Base-by-base conservation (phyloP, 371 early-diverging fungal species). In the Mortierella sp. region DNA sequence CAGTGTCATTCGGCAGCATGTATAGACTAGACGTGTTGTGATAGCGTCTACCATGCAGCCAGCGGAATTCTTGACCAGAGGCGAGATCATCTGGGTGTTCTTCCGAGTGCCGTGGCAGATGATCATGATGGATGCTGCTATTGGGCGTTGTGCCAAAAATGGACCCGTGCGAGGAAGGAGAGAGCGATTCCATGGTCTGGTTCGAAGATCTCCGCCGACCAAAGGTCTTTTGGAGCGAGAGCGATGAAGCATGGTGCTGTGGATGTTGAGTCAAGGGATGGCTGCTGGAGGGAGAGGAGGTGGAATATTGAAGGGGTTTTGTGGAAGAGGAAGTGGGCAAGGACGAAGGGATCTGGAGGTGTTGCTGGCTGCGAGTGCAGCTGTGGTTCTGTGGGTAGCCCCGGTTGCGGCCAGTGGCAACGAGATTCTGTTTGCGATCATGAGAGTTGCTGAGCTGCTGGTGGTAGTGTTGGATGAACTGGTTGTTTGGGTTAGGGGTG, bases 1-100 rank as follows among this genome's bases (percentile, higher is more conserved):
- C 67, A 11, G 76, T 71, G 53, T 75, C 76, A 23, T 75, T 75
- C 6, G 76, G 76, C 7, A 75, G 47, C 68, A 70, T 75, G 48
- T 75, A 75, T 0, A 71, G 64, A 23, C 71, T 75, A 0, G 62
- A 15, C 2, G 76, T 60, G 61, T 75, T 75, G 48, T 75, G 76
- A 44, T 70, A 75, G 26, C 76, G 71, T 57, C 76, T 21, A 4
- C 76, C 76, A 30, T 57, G 52, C 1, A 67, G 30, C 62, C 60
- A 75, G 28, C 76, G 60, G 53, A 61, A 71, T 11, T 71, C 68
- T 19, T 48, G 67, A 3, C 37, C 37, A 37, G 37, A 37, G 37
- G 9, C 9, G 37, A 37, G 37, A 23, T 70, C 66, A 9, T 68
- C 66, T 0, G 50, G 28, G 15, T 60, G 30, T 21, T 68, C 74